These are phyloP conservation scores for Scutellaria baicalensis DNA, from an alignment of 257 asterid species.

Conservation along the genomic window DNA sequence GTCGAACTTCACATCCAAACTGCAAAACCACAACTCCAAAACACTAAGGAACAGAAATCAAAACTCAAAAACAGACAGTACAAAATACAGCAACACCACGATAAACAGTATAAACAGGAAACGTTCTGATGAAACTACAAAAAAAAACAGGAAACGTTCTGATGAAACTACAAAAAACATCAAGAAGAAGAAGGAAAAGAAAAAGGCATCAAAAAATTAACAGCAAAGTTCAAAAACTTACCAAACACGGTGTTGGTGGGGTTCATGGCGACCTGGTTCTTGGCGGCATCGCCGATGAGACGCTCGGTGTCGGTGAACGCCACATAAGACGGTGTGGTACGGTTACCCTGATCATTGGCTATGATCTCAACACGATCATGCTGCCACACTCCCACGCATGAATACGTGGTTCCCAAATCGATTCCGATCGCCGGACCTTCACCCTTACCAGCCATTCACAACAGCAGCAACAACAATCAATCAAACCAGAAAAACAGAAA, in stretches of 20 bases:
- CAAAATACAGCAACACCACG: neutral
- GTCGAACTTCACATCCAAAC: neutral
- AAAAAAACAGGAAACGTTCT: neutral
- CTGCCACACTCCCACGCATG: conserved; percentile 39
- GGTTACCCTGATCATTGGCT: conserved; percentile 38
- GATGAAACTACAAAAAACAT: neutral
- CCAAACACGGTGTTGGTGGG: conserved; percentile 38
- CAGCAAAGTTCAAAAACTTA: neutral
- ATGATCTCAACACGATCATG: conserved; percentile 37
- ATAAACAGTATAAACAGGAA: neutral
- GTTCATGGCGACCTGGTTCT: conserved; percentile 43
- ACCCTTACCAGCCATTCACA: conserved; percentile 27
- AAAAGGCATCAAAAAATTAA: rapidly evolving
- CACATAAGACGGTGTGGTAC: conserved; percentile 38
- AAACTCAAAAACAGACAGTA: neutral
- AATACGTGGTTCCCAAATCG: conserved; percentile 35
- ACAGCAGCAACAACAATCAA: neutral
- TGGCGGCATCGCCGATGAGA: conserved; percentile 43
- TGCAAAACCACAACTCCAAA: neutral
- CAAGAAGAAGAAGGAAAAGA: too few relatives aligned
- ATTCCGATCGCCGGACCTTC: conserved; percentile 39
- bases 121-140: too few relatives aligned
- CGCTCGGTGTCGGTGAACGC: conserved; percentile 43
- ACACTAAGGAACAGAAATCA: neutral
- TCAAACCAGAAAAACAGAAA: neutral